Conservation (phyloP, 1,284 basidiomycete genomes). For the Rhodotorula mucilaginosa region DNA sequence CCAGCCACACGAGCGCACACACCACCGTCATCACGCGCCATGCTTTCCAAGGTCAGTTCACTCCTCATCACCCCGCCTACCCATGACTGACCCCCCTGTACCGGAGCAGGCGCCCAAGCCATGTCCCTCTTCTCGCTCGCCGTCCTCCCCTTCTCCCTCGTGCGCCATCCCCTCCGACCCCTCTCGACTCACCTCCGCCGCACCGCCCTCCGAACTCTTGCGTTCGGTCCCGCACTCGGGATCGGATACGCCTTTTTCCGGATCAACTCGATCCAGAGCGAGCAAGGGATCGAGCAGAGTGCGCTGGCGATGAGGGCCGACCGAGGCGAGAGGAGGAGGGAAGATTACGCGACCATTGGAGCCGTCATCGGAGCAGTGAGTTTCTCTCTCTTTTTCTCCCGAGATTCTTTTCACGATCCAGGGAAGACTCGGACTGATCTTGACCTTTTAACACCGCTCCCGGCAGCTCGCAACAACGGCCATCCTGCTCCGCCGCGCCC, state of each 20-base stretch:
- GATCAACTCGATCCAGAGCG: too few species aligned
- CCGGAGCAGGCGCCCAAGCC: neutral
- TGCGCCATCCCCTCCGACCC: neutral
- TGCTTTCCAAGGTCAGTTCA: neutral
- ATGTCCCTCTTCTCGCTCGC: neutral
- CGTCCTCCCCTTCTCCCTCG: neutral
- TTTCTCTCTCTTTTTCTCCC: neutral
- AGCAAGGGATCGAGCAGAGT: neutral
- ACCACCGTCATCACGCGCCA: neutral
- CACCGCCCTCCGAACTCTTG: neutral
- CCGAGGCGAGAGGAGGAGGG: neutral
- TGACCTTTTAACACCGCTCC: too few species aligned
- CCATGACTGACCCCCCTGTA: neutral
- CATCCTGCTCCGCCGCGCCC: constrained; percentile 35
- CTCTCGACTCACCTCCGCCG: neutral
- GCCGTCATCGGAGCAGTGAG: neutral
- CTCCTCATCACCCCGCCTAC: neutral
- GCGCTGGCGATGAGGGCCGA: neutral
- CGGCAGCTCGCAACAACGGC: constrained; percentile 34
- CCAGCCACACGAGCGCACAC: neutral
- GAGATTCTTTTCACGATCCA: neutral
- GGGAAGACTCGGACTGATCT: too few species aligned
- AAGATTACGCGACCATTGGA: constrained; percentile 2
- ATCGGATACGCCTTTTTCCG: neutral
- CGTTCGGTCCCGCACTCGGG: neutral